Base-by-base conservation (phyloP, 345 rosid species). In the Corymbia maculata region DNA sequence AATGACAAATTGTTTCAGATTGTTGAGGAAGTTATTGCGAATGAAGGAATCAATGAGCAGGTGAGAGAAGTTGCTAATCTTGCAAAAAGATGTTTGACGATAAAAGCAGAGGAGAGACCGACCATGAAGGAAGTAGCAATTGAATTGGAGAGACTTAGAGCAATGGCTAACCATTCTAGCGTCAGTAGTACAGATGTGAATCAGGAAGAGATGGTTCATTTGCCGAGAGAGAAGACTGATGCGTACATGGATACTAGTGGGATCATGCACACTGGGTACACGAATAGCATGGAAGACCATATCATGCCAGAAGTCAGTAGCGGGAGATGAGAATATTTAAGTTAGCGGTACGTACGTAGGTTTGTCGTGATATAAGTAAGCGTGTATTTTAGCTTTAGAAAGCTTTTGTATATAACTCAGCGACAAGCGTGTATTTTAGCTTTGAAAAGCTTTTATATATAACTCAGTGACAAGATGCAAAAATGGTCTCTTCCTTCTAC, bases 71-170 rank as follows among this genome's bases (percentile, higher is more conserved):
- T 91, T 44, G 91, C 92, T 12, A 42, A 16, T 6, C 82, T 92
- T 9, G 89, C 93, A 28, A 90, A 47, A 80, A 82, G 87, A 28
- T 92, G 94, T 82, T 36, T 91, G 88, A 86, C 82, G 42, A 32
- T 89, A 49, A 91, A 82, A 70, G 92, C 93, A 21, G 92, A 90
- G 86, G 90, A 92, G 84, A 86, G 92, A n/a, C 52, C 52, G 1
- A 52, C 53, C 53, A 52, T 52, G 53, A 52, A 52, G 53, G 53
- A 92, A 70, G 91, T 91, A 13, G 90, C 90, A 14, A 85, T 87
- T 59, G 91, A 91, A 45, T 51, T 92, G 36, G 87, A 86, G 70
- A 90, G 87, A 86, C 19, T 88, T 24, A 87, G 89, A 49, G 49
- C 79, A 82, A 88, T 42, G n/a, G 87, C 47, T 7, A 52, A 30